Evolutionary conservation across 2,329 filamentous ascomycete species (phyloP), one percentile per base, ranked within the genome.

Genomic region (Dactylellina cionopaga): DNA sequence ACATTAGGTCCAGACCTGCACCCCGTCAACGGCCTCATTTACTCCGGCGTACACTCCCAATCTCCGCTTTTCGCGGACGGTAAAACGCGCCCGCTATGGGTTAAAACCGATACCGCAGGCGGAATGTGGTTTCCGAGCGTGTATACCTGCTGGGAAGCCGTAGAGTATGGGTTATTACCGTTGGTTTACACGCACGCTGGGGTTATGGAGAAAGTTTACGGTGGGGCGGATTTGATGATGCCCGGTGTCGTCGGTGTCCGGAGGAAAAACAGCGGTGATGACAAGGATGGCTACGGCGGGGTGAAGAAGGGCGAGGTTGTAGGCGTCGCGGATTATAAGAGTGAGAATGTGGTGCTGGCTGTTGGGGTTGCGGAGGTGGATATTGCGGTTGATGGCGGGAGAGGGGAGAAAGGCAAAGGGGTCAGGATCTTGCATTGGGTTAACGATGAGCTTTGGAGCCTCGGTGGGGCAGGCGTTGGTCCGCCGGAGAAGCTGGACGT

Each of bases 371-470:
- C 88, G 77, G 84, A 86, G 76, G 86, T 89, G 47, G 86, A 90
- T 79, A 81, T 90, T 13, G 84, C 84, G 46, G 81, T 27, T 80
- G 1, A 77, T 89, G 55, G 81, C 83, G 52, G 80, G 80, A 27
- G 86, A 88, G 4, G 88, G 0, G 81, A 83, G 11, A 89, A 87
- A 77, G 88, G 88, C 0, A 85, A 87, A 80, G 88, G 88, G 1
- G 87, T 90, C 7, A 83, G 86, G 74, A 87, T 85, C 2, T 80
- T 90, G 51, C 88, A 90, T 77, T 90, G 88, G 88, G 83, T 84
- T 71, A 87, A 88, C 0, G 88, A 90, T 80, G 88, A 90, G 80
- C 77, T 89, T n/a, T 90, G 88, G 87, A 82, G 87, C 84, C 76
- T 81, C 83, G 29, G 81, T 81, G 25, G 85, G 83, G 3, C 84